Evolutionary conservation across 768 basidiomycete species (phyloP).

Genomic region (Collybia mongolica): DNA sequence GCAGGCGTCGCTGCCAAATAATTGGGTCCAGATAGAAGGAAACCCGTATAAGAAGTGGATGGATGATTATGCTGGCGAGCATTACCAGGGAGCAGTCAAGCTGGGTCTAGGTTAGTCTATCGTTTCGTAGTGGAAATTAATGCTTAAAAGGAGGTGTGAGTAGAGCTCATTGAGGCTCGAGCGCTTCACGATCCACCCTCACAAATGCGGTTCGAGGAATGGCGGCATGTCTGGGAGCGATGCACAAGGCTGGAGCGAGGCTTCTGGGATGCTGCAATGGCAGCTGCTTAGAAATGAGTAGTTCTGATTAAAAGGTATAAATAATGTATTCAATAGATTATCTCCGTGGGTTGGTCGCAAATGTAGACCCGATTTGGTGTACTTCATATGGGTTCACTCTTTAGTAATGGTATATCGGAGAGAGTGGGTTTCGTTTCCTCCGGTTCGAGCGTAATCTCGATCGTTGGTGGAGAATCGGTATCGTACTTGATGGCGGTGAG

Average conservation of each 20-base stretch:
- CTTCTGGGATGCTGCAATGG: slow-evolving; percentile 79
- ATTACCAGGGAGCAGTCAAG: slow-evolving; percentile 72
- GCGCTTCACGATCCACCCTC: slow-evolving; percentile 67
- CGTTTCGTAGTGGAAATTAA: background rate
- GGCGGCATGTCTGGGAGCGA: slow-evolving; percentile 70
- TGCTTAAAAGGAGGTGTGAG: too few relatives aligned
- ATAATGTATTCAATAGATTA: too few relatives aligned
- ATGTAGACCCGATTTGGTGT: too few relatives aligned
- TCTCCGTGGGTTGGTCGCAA: too few relatives aligned
- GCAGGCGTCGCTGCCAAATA: slow-evolving; percentile 42
- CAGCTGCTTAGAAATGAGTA: background rate
- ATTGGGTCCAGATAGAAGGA: slow-evolving; percentile 57
- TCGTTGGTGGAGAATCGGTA: slow-evolving; percentile 24
- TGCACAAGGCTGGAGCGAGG: slow-evolving; percentile 77
- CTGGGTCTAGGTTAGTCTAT: slow-evolving; percentile 64
- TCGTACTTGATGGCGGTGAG: slow-evolving; percentile 2
- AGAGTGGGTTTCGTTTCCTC: slow-evolving; percentile 13
- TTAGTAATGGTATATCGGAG: slow-evolving; percentile 2
- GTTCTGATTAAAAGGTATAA: too few relatives aligned
- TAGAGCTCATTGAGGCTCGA: slow-evolving; percentile 74
- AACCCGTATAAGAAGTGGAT: slow-evolving; percentile 81
- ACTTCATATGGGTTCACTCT: too few relatives aligned
- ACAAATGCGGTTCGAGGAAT: slow-evolving; percentile 53
- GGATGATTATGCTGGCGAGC: slow-evolving; percentile 72
- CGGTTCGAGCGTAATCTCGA: slow-evolving; percentile 32